phyloP scores from a whole-genome alignment of 83 land plant species.

The Diphasiastrum complanatum region DNA sequence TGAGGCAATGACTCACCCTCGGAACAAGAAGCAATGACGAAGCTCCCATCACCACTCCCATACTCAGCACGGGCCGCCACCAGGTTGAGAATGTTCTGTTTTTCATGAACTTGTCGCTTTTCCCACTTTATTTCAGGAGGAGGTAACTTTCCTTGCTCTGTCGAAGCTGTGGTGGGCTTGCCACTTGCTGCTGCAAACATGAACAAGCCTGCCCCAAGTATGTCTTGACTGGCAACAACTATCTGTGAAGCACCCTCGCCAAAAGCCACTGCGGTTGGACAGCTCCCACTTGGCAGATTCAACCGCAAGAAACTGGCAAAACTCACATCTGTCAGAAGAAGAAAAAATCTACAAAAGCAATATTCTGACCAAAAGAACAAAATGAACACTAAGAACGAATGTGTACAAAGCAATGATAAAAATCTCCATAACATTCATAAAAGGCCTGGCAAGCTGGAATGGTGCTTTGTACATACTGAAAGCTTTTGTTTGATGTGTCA shows the following conservation, averaged over 20 bases:
- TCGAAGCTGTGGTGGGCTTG: slow-evolving; percentile 38
- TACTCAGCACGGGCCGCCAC: slow-evolving; percentile 55
- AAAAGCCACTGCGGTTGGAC: slow-evolving; percentile 70
- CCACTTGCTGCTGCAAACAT: slow-evolving; percentile 68
- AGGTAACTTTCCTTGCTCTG: slow-evolving; percentile 68
- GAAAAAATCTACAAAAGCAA: background rate
- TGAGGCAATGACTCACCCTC: too few species aligned
- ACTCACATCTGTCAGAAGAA: background rate
- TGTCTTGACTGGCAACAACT: slow-evolving; percentile 71
- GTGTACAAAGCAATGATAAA: background rate
- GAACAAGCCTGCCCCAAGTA: slow-evolving; percentile 66
- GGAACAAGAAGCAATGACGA: slow-evolving; percentile 79
- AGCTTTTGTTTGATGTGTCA: slow-evolving; percentile 73
- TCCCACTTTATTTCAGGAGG: slow-evolving; percentile 92
- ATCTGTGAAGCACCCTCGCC: slow-evolving; percentile 70
- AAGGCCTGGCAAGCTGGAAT: too few species aligned
- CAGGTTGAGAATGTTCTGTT: slow-evolving; percentile 47
- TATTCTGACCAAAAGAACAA: background rate
- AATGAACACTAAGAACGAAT: background rate
- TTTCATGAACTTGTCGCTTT: slow-evolving; percentile 69
- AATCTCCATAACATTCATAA: background rate
- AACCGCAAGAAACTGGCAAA: slow-evolving; percentile 59
- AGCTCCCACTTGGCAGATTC: slow-evolving; percentile 74
- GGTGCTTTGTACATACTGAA: slow-evolving; percentile 88
- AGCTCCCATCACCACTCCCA: slow-evolving; percentile 91